Evolutionary conservation across 1,284 basidiomycete genomes (phyloP), one percentile per base, ranked within the genome.

Genomic region (Trichosporon ovoides): DNA sequence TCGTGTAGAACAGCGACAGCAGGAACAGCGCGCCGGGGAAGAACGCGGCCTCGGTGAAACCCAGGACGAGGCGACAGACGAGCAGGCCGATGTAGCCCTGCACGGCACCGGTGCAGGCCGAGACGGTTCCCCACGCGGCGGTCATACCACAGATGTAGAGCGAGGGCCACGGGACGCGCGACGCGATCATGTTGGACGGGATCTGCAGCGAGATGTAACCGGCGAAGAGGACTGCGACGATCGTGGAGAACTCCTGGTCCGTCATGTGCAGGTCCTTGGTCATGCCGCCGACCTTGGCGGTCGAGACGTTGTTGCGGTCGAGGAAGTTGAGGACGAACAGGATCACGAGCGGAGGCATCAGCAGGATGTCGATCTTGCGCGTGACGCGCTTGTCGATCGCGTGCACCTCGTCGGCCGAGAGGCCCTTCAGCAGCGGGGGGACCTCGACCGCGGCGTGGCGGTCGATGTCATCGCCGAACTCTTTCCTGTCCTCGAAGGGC

Each of bases 1-100:
- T 71, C 16, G 60, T 66, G 64, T 76, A 77, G 69, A 75, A 75
- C 4, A 67, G 61, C 1, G 69, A 68, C 3, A 73, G 64, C 35
- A 68, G 61, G 63, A 67, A 73, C 11, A 75, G 51, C 0, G 66
- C 67, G 12, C 74, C 61, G 0, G 72, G 69, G 63, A 75, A 76
- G 65, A 74, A 74, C 18, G 68, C 66, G 0, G 69, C 67, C 58
- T 76, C 75, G 22, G 60, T 57, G 16, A 68, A 59, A 43, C 69
- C 69, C 1, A 74, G 63, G 31, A 69, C 38, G 33, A 64, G 55
- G 16, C 69, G 66, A 38, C 62, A 55, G 22, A 61, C 59, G 24
- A 63, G 48, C 4, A 72, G 55, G 5, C 62, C 57, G 7, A 37
- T 33, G 53, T 69, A 75, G 33, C 62, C 65, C n/a, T 66, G 18